Conservation (phyloP, 768 basidiomycete genomes). For the Cystofilobasidium capitatum region DNA sequence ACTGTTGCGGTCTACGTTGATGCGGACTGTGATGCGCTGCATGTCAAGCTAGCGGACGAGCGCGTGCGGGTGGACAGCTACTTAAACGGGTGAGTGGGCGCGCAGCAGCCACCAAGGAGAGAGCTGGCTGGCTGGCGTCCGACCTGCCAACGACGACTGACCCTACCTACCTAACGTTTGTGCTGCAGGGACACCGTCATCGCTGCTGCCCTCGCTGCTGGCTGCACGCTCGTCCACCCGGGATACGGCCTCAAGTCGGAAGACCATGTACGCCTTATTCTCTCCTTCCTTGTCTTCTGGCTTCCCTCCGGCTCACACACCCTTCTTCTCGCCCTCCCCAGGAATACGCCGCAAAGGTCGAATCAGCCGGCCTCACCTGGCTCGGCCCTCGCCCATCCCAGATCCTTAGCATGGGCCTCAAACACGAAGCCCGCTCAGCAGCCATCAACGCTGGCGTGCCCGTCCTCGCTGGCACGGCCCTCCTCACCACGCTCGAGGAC, state of each 20-base stretch:
- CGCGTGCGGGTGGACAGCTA: slow-evolving; percentile 32
- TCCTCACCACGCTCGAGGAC: slow-evolving; percentile 44
- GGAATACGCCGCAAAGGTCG: slow-evolving; percentile 47
- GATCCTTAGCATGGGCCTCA: slow-evolving; percentile 53
- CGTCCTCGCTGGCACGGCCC: slow-evolving; percentile 52
- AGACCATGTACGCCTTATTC: slow-evolving; percentile 40
- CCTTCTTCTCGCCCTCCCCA: too few species aligned
- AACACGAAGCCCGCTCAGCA: slow-evolving; percentile 50
- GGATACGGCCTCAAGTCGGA: slow-evolving; percentile 62
- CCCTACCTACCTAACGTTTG: background rate
- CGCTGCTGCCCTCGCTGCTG: slow-evolving; percentile 42
- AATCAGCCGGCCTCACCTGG: slow-evolving; percentile 49
- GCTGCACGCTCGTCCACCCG: slow-evolving; percentile 51
- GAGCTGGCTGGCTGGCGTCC: too few species aligned
- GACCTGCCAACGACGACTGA: background rate
- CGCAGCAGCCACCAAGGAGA: too few species aligned
- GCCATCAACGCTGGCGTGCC: slow-evolving; percentile 48
- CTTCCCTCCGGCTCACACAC: too few species aligned
- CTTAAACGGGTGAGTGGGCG: background rate
- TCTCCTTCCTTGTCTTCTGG: background rate
- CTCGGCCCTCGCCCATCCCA: slow-evolving; percentile 50
- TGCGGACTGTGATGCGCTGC: slow-evolving; percentile 52
- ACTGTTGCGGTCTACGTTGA: slow-evolving; percentile 55
- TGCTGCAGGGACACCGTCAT: slow-evolving; percentile 39
- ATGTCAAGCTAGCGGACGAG: slow-evolving; percentile 52